Evolutionary conservation across 257 asterid genomes (phyloP), one percentile per base, ranked within the genome.

Genomic region (Buddleja alternifolia): DNA sequence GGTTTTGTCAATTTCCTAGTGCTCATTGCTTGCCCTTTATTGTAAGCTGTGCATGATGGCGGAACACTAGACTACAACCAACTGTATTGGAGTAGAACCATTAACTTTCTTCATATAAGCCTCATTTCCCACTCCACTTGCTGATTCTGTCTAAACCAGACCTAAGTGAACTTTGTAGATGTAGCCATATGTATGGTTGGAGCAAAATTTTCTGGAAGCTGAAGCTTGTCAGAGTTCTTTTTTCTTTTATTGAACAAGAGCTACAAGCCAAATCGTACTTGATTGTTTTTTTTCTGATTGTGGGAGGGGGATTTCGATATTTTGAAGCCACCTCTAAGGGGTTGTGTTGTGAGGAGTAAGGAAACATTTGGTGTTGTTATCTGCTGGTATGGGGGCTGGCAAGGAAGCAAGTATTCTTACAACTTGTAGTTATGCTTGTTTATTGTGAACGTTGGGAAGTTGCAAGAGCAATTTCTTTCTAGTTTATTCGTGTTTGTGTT

Each of bases 151-250:
- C 16, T 8, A 51, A 50, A 71, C 25, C 57, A 50, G 25, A 10
- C 45, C 10, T 12, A 51, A 37, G 0, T 41, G 54, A 69, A 37
- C 50, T 15, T 62, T 25, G 32, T 14, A 20, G 24, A 40, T 10
- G 14, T 8, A 9, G 8, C 29, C 48, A 16, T 44, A 10, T 45
- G 40, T n/a, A 8, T 71, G 60, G 4, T 17, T 50, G 25, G 12
- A 14, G 47, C 47, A 59, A 70, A 21, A 19, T n/a, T 59, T 53
- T 72, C 36, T 40, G 46, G 32, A 37, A 39, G 56, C 47, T 61
- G 54, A 59, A 17, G 8, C 48, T 44, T 62, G 32, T 14, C 52
- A 8, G 6, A 3, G 3, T 24, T n/a, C 24, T 29, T 10, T 62
- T 48, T 25, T 19, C 42, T 53, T 15, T 12, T 41, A 36, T 57